Conservation (phyloP, 768 basidiomycete species). For the Lentinula sp. region DNA sequence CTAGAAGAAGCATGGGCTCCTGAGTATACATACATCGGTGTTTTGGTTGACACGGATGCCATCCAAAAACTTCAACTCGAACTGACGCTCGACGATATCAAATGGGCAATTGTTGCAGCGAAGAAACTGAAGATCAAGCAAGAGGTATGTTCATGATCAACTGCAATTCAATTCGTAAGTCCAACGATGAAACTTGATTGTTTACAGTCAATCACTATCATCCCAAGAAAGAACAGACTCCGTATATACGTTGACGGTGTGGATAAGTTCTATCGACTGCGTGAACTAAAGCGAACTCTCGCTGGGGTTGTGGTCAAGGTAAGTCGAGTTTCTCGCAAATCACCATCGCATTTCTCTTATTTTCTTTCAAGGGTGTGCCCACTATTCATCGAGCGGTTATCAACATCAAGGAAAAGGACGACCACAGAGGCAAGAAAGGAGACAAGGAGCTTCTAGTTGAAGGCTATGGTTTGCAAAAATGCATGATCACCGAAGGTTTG, state of each 20-base stretch:
- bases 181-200: not conserved
- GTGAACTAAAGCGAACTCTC: slow-evolving; percentile 80
- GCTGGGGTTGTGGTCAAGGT: slow-evolving; percentile 91
- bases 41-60: slow-evolving; percentile 86
- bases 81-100: slow-evolving; percentile 86
- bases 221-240: slow-evolving; percentile 67
- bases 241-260: slow-evolving; percentile 74
- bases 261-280: slow-evolving; percentile 78
- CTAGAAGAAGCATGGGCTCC: slow-evolving; percentile 96
- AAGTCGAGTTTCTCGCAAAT: not conserved
- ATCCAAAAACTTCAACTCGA: slow-evolving; percentile 93
- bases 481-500: slow-evolving; percentile 94
- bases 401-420: slow-evolving; percentile 88
- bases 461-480: slow-evolving; percentile 93
- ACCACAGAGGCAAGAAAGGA: slow-evolving; percentile 71
- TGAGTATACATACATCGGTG: slow-evolving; percentile 87
- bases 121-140: slow-evolving; percentile 93
- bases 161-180: not conserved
- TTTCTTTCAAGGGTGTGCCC: slow-evolving; percentile 61
- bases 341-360: not conserved
- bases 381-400: slow-evolving; percentile 91
- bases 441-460: slow-evolving; percentile 93
- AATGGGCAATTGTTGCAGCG: slow-evolving; percentile 80
- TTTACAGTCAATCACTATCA: slow-evolving; percentile 65
- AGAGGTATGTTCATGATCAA: slow-evolving; percentile 41